These are phyloP conservation scores for Carex pumila DNA, from an alignment of 176 grass and related monocot species.

Conservation along the genomic window DNA sequence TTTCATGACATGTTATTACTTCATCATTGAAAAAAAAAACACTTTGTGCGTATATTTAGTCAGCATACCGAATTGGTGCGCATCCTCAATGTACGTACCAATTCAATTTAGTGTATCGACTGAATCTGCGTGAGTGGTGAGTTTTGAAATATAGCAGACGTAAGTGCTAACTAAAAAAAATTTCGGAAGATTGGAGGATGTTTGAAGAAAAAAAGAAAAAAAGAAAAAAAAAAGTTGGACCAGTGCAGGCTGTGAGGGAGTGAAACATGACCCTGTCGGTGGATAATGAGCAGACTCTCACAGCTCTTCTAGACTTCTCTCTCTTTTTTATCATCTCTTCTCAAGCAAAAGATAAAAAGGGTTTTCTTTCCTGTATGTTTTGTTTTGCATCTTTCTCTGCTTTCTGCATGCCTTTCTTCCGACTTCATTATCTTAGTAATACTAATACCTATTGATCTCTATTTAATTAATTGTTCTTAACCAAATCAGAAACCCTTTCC, in stretches of 20 bases:
- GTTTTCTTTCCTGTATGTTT: neutral
- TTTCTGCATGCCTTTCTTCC: neutral
- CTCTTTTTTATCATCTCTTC: constrained; percentile 18
- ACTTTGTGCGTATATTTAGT: too few species aligned
- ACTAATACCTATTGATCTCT: neutral
- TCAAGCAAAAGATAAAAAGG: neutral
- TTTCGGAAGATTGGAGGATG: neutral
- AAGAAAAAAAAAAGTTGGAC: constrained; percentile 21
- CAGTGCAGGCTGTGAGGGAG: constrained; percentile 41
- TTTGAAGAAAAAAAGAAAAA: neutral
- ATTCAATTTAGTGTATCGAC: too few species aligned
- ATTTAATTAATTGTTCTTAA: neutral
- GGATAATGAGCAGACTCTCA: constrained; percentile 25
- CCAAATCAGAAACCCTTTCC: neutral
- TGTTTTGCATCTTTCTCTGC: neutral
- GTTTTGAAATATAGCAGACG: too few species aligned
- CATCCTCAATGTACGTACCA: too few species aligned
- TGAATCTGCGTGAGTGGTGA: too few species aligned
- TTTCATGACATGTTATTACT: too few species aligned
- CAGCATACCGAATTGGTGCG: too few species aligned
- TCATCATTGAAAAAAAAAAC: too few species aligned
- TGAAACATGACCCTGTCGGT: constrained; percentile 66
- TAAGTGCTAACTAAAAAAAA: too few species aligned
- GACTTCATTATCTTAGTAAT: neutral
- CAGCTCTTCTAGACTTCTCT: neutral